Base-by-base conservation (phyloP, 2,329 filamentous ascomycete species). In the Pestalotiopsis fici region DNA sequence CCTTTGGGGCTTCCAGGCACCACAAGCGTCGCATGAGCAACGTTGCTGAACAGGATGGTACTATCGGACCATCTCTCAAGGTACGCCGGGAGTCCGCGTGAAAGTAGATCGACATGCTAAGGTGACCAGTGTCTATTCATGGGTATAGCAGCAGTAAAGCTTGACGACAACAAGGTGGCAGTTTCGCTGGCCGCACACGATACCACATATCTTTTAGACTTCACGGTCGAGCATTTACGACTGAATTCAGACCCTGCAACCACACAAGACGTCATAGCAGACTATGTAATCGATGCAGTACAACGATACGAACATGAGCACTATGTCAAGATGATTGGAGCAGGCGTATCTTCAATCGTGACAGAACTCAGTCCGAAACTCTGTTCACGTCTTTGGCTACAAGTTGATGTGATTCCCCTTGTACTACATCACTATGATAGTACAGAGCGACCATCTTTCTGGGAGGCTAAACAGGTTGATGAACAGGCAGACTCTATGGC, bases 401-500 rank as follows among this genome's bases (percentile, higher is more conserved):
- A 94, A 69, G 81, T 95, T 43, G 93, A 96, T 75, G 88, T 95
- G 66, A 87, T 95, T 2, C 91, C 92, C 1, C 83, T 95, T 54
- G 86, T 91, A 3, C 83, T 94, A 69, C 82, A 80, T 11, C 82
- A 83, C 4, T 83, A 84, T 65, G 78, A 83, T 13, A 80, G 83
- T 55, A 74, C 78, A 69, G 81, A 82, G 71, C 78, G 77, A 60
- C 79, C 74, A 23, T 68, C 68, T 59, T 83, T 85, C 69, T 87
- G 86, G 83, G 81, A 85, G 59, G 77, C 80, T 39, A 88, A 89
- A 75, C 81, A 85, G n/a, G 85, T 94, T 4, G 93, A 95, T 73
- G 93, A 96, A 76, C 90, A 94, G 77, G 92, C 93, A 1, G 93
- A 95, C 75, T 92, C 91, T 0, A 92, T 95, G 87, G 91, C 90